Base-by-base conservation (phyloP, 1,284 basidiomycete species). In the Heterobasidion parviporum region DNA sequence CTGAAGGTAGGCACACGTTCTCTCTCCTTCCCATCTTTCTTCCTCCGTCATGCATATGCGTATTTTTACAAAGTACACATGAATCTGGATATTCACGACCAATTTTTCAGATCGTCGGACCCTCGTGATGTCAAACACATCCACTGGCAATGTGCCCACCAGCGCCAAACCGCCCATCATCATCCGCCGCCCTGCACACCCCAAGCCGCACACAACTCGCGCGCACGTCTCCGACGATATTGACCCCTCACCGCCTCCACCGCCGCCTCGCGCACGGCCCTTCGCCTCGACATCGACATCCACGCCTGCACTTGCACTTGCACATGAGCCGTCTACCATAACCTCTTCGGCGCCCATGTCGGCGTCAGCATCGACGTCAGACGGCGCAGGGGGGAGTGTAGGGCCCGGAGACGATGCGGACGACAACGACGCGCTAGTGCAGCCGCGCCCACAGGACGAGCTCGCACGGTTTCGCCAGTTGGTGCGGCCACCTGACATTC, bases 401-500 rank as follows among this genome's bases (percentile, higher is more conserved):
- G 26, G 26, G 26, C 15, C 63, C 52, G 59, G 71, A 61, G 65
- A 64, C 34, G 58, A 26, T 26, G 26, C 26, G 26, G 26, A 26
- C 5, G 26, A 26, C 26, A 26, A 26, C 3, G 26, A 52, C 34
- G 61, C 61, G 6, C 55, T 20, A 15, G 50, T 10, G 53, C 59
- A 7, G 48, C 26, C 2, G 53, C 56, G 12, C 1, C 55, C 56
- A n/a, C 50, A 60, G 9, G 78, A 82, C 57, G 81, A 83, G 60
- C 61, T 84, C 2, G 58, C 69, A 8, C 73, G 68, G n/a, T 78
- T 89, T 36, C 76, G 85, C 35, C 65, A 69, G 4, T 66, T 86
- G 0, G 70, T 90, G 16, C 72, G 68, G n/a, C 89, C 87, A 2
- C 79, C 82, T 10, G 73, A 80, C 2, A 82, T 87, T 60, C 73